Evolutionary conservation across 2,329 filamentous ascomycete genomes (phyloP), one percentile per base, ranked within the genome.

Genomic region (Catunica adiposa): DNA sequence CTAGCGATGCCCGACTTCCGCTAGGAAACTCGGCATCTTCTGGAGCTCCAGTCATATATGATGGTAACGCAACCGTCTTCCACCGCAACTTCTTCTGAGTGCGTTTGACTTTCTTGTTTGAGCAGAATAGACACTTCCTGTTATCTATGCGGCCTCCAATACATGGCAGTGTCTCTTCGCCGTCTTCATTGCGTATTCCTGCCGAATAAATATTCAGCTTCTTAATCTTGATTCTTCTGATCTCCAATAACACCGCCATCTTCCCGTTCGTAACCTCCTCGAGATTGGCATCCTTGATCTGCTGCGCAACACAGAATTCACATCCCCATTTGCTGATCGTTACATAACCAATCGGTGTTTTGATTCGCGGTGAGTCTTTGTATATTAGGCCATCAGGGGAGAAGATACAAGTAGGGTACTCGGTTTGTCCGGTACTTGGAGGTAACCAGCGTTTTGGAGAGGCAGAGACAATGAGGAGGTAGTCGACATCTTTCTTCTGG

Each of bases 281-380:
- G 11, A 46, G n/a, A 15, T 23, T 47, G 47, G 26, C 50, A 34
- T 54, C 56, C 8, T 48, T 46, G 48, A 58, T 54, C 2, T 40
- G 38, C 25, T 58, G 53, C 23, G 47, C 20, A 37, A 58, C 31
- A 23, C 56, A 58, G 40, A 54, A 51, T 15, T 58, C 53, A 17
- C 56, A 58, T 9, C 56, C 56, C 56, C 56, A 58, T 22, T 55
- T 47, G 48, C 53, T 58, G 20, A 58, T 55, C n/a, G 56, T 52
- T 4, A 58, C 50, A 26, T 50, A 54, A 22, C 46, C 55, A 40
- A 40, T 25, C 29, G 23, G 46, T 15, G 55, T 50, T 8, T 38
- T 15, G 9, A 58, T 52, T 6, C 53, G 56, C 23, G 53, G 37
- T 3, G 47, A 58, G 53, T 55, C 56, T 40, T 50, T 53, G 53